Base-by-base conservation (phyloP, 1,284 basidiomycete species). In the Trametes pubescens region DNA sequence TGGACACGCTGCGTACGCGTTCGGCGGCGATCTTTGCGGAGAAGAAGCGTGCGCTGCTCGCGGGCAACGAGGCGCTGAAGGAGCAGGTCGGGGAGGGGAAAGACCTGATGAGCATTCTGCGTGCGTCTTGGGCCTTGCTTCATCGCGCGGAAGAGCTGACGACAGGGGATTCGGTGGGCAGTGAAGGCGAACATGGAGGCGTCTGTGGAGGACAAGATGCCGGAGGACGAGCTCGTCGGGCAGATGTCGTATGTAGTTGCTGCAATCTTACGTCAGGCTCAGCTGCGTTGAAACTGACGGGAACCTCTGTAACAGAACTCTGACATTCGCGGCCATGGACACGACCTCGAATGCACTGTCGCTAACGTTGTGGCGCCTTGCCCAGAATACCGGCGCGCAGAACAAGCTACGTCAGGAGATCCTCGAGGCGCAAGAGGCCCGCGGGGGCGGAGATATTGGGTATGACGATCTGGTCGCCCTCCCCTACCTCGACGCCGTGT, bases 401-500 rank as follows among this genome's bases (percentile, higher is more conserved):
- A n/a, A 40, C 8, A 72, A 69, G 58, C 65, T 78, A 4, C 69
- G 75, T 2, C 61, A 69, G 13, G 75, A 75, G 55, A 64, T 77
- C 16, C 18, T 58, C 18, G 57, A 65, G 10, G 72, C 72, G 0
- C 40, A 62, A 7, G 59, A 59, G 7, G 61, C 62, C 9, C 37
- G 57, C n/a, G 57, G 69, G 22, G 61, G 66, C 9, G 59, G 49
- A 4, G 71, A 74, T 32, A 57, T 75, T 26, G 53, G 66, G 0
- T 73, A 76, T 57, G 76, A 78, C 59, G 59, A 60, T 0, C 68
- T 78, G 9, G 72, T 73, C 22, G 52, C 61, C 1, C 64, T 78
- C 9, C 75, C 77, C 0, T 77, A 72, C 56, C 66, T 78, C 8
- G 77, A 78, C 49, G 77, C 74, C 0, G 69, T 78, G 9, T 75